Evolutionary conservation across 108 stramenopile species (phyloP), one percentile per base, ranked within the genome.

Genomic region (Stephanodiscus minutulus): DNA sequence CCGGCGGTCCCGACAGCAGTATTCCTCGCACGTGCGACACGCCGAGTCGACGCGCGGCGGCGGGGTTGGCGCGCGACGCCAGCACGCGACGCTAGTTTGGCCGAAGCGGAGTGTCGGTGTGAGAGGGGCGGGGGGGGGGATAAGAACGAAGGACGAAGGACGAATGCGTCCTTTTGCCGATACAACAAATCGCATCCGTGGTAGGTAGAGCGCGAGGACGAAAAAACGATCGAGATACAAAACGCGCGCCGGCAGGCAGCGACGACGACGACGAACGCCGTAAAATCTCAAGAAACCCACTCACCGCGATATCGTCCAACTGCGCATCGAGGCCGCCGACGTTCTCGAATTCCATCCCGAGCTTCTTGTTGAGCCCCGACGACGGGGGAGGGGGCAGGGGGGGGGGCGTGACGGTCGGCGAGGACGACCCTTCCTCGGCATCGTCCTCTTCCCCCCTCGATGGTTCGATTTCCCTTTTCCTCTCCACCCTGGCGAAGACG

Each of bases 51-150:
- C 80, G 67, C 43, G 96, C 93, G 22, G 92, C 91, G 29, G 82
- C 95, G 6, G 96, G 96, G 82, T 98, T 94, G 47, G 92, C 89
- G 12, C 91, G 84, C 10, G 88, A 87, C 29, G 92, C 92, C 60
- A 93, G 66, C 1, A 93, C 92, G 44, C 92, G 81, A 25, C 92
- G 82, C 61, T 61, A 13, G 31, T 2, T 33, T 31, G 18, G 36
- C 7, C 35, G 36, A 5, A 31, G 25, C 28, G 18, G 22, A 50
- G 50, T 1, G 7, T 7, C 8, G 18, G 18, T 48, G 47, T 2
- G 47, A 7, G 15, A 2, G 17, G 13, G 31, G 31, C 5, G 31
- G 31, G 31, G 31, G 31, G 2, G 2, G 31, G 31, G 31, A 4
- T 33, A 33, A 33, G 31, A 33, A 33, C 3, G 31, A 33, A 33